Evolutionary conservation across 192 early-diverging fungal genomes (phyloP).

Genomic region (Anaeromyces robustus): DNA sequence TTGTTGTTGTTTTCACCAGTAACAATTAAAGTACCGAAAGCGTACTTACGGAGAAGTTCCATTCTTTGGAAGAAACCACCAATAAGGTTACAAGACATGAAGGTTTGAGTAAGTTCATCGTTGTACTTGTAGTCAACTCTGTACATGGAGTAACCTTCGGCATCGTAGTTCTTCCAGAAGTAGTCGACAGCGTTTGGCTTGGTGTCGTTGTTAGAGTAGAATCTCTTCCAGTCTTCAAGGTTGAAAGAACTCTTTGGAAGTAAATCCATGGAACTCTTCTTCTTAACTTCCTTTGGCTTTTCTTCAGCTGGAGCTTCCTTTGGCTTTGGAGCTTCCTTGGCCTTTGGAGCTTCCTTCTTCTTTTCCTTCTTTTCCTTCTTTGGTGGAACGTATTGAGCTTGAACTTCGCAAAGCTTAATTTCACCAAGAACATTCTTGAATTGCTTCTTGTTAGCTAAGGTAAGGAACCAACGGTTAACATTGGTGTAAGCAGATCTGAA

Average conservation of each 20-base stretch:
- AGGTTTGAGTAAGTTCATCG: conserved; percentile 67
- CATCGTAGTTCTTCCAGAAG: conserved; percentile 86
- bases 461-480: conserved; percentile 84
- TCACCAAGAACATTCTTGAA: conserved; percentile 73
- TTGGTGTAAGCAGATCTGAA: conserved; percentile 77
- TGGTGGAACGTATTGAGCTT: background rate
- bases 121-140: conserved; percentile 93
- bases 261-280: background rate
- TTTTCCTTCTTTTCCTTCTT: conserved; percentile 36
- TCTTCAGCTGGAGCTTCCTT: conserved; percentile 77
- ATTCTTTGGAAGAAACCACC: conserved; percentile 87
- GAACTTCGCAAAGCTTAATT: conserved; percentile 36
- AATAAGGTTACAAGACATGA: conserved; percentile 89
- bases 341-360: conserved; percentile 40
- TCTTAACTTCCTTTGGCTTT: background rate
- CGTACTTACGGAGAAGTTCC: conserved; percentile 84
- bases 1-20: conserved; percentile 73
- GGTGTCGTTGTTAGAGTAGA: conserved; percentile 95
- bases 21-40: conserved; percentile 73
- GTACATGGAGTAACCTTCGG: conserved; percentile 80
- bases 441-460: conserved; percentile 62
- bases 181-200: conserved; percentile 69
- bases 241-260: conserved; percentile 29
- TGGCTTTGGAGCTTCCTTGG: conserved; percentile 66
- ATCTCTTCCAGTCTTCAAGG: conserved; percentile 89